A percentile compares a stretch with the other conserved stretches of the same genome.
These are phyloP conservation scores for Phytophthora melonis DNA, from an alignment of 352 stramenopile genomes.

Conservation along the genomic window DNA sequence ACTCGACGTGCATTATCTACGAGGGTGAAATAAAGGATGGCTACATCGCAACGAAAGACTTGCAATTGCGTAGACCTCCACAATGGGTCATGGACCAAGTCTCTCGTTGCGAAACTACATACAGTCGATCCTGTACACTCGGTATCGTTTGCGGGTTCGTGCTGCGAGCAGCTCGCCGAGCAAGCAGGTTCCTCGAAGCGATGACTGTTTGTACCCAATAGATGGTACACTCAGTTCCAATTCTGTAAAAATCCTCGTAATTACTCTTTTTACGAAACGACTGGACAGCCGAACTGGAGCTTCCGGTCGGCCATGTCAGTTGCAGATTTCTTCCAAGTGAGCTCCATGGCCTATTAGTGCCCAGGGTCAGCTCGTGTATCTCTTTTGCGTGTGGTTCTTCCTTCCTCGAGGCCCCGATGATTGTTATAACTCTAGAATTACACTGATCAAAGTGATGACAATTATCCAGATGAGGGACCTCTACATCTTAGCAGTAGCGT, in stretches of 20 bases:
- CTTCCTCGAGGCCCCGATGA: conserved; percentile 34
- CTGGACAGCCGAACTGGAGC: not conserved
- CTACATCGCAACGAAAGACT: not conserved
- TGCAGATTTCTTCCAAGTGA: not conserved
- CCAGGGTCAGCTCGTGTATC: not conserved
- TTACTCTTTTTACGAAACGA: conserved; percentile 10
- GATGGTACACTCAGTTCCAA: not conserved
- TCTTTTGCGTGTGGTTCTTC: not conserved
- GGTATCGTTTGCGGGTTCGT: not conserved
- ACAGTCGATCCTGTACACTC: not conserved
- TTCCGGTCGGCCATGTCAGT: not conserved
- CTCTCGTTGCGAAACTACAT: not conserved
- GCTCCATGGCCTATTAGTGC: not conserved
- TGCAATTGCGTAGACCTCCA: too few species aligned
- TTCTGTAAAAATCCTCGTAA: not conserved
- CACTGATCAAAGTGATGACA: conserved; percentile 72
- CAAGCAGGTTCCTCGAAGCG: too few species aligned
- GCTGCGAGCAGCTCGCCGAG: too few species aligned
- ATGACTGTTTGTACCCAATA: not conserved
- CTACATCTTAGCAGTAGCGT: conserved; percentile 4
- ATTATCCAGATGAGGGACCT: conserved; percentile 65
- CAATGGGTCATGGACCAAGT: not conserved
- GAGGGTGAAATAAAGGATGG: conserved; percentile 9
- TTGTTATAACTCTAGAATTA: conserved; percentile 77
- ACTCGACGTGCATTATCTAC: conserved; percentile 3